phyloP scores from a whole-genome alignment of 768 basidiomycete species.

The Cytidiella melzeri region DNA sequence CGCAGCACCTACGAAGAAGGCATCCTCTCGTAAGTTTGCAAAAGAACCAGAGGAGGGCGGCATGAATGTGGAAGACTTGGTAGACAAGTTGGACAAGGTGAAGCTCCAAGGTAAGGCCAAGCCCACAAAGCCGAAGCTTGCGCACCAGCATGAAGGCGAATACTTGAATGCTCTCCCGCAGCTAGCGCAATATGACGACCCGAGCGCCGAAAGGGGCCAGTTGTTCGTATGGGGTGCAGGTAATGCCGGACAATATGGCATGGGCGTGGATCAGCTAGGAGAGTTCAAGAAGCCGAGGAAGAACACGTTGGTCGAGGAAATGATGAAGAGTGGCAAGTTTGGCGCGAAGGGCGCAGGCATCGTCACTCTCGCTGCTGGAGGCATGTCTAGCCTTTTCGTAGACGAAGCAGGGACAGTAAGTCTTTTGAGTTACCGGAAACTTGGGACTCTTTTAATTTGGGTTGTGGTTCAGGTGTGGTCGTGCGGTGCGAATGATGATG shows the following conservation, averaged over 20 bases:
- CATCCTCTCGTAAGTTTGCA: not conserved
- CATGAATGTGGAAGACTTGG: not conserved
- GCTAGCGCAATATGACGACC: constrained; percentile 38
- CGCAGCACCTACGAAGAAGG: not conserved
- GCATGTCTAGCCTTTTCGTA: constrained; percentile 83
- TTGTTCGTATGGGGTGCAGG: constrained; percentile 89
- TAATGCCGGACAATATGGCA: constrained; percentile 92
- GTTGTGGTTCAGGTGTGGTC: constrained; percentile 59
- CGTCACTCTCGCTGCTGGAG: constrained; percentile 75
- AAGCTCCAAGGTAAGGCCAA: constrained; percentile 2
- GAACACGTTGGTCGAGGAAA: constrained; percentile 70
- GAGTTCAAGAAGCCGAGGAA: constrained; percentile 74
- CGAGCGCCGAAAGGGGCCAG: constrained; percentile 53
- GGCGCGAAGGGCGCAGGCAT: constrained; percentile 69
- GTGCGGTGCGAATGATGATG: constrained; percentile 84
- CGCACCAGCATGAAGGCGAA: constrained; percentile 1
- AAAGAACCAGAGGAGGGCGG: not conserved
- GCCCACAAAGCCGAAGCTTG: not conserved
- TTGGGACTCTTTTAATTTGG: not conserved
- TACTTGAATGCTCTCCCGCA: constrained; percentile 64
- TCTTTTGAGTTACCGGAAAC: constrained; percentile 15
- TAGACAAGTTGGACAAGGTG: not conserved
- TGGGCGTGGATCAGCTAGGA: constrained; percentile 67
- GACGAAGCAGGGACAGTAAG: constrained; percentile 88
- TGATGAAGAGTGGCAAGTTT: constrained; percentile 64